Evolutionary conservation across 1,284 basidiomycete species (phyloP).

Genomic region (Stereum hirsutum): DNA sequence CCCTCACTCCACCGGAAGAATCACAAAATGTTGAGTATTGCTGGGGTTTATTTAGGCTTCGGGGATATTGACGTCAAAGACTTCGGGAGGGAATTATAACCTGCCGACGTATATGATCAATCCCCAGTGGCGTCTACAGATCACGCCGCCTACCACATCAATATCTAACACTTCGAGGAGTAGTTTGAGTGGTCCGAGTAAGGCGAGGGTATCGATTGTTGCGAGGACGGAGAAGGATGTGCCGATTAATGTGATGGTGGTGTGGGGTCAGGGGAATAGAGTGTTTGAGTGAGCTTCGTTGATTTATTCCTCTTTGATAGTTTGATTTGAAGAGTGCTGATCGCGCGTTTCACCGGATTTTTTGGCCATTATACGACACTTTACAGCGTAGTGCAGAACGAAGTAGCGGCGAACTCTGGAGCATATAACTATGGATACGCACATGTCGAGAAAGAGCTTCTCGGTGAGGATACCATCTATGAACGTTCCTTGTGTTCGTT

Average conservation of each 20-base stretch:
- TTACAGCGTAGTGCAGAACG: slow-evolving; percentile 49
- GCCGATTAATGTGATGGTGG: slow-evolving; percentile 68
- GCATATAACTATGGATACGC: slow-evolving; percentile 79
- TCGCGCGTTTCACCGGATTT: slow-evolving; percentile 3
- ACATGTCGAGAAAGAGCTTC: slow-evolving; percentile 39
- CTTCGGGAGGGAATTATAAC: slow-evolving; percentile 77
- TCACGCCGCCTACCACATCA: slow-evolving; percentile 30
- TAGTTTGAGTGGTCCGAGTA: slow-evolving; percentile 15
- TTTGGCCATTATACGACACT: not conserved
- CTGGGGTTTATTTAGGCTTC: slow-evolving; percentile 50
- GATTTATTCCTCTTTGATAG: not conserved
- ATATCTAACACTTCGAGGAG: slow-evolving; percentile 14
- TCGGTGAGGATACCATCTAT: slow-evolving; percentile 34
- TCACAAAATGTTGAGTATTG: no score
- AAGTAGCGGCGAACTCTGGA: slow-evolving; percentile 67
- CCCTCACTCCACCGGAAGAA: no score
- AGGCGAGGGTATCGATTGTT: slow-evolving; percentile 38
- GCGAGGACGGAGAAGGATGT: slow-evolving; percentile 55
- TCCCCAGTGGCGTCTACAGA: slow-evolving; percentile 73
- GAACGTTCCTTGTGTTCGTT: not conserved
- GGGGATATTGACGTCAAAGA: slow-evolving; percentile 59
- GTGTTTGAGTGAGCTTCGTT: slow-evolving; percentile 54
- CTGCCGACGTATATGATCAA: slow-evolving; percentile 82
- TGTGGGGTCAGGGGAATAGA: slow-evolving; percentile 71
- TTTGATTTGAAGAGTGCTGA: no score